phyloP scores from a whole-genome alignment of 805 yeast genomes.

The Cyberlindnera suaveolens region DNA sequence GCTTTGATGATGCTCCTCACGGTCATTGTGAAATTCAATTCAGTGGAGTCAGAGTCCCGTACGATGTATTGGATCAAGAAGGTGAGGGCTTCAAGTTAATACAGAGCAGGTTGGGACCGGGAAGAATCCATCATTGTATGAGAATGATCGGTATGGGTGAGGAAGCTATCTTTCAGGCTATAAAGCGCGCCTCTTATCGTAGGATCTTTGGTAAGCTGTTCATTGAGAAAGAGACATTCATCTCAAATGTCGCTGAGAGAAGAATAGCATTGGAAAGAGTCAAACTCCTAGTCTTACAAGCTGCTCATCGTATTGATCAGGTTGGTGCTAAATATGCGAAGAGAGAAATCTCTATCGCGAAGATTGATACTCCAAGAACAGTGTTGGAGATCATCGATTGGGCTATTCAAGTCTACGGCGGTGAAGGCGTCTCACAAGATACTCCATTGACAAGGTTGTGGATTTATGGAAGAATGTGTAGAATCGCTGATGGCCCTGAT shows the following conservation, averaged over 20 bases:
- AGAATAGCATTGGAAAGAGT: conserved; percentile 51
- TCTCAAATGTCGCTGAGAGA: conserved; percentile 42
- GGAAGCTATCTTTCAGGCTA: conserved; percentile 41
- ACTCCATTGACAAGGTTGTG: conserved; percentile 50
- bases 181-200: conserved; percentile 46
- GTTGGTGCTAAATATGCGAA: conserved; percentile 49
- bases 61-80: conserved; percentile 35
- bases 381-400: conserved; percentile 47
- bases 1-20: conserved; percentile 65
- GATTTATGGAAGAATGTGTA: conserved; percentile 45
- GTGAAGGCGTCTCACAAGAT: conserved; percentile 59
- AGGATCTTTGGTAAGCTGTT: conserved; percentile 46
- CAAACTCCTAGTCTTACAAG: conserved; percentile 47
- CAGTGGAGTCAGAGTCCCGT: conserved; percentile 40
- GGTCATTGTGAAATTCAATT: conserved; percentile 62
- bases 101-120: conserved; percentile 62
- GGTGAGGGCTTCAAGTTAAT: conserved; percentile 60
- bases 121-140: conserved; percentile 70
- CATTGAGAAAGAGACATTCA: conserved; percentile 44
- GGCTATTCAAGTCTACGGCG: conserved; percentile 60
- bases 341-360: conserved; percentile 55
- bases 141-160: conserved; percentile 57
- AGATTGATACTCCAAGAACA: conserved; percentile 56
- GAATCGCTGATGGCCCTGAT: conserved; percentile 69
- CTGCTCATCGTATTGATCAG: conserved; percentile 54